Evolutionary conservation across 129 eudicot genomes (phyloP).

Genomic region (Scalesia atractyloides): DNA sequence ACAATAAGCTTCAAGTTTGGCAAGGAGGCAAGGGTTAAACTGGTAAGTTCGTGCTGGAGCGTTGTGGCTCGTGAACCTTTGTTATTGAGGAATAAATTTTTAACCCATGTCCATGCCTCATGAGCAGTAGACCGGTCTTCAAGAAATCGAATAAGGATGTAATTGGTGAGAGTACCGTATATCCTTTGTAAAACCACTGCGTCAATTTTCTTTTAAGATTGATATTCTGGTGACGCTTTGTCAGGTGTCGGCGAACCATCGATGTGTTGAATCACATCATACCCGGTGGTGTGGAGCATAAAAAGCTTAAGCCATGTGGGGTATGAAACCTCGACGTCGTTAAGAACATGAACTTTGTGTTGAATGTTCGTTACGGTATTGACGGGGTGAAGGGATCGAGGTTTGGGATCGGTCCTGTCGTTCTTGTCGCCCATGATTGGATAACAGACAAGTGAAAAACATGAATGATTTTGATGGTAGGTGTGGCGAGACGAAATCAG

Average conservation of each 20-base stretch:
- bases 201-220: neutral
- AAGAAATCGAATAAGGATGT: neutral
- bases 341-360: too few species aligned
- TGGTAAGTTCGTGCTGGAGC: neutral
- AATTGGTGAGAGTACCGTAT: neutral
- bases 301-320: too few species aligned
- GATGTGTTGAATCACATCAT: neutral
- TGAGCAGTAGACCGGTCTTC: neutral
- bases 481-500: too few species aligned
- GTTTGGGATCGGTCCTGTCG: too few species aligned
- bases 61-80: neutral
- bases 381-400: too few species aligned
- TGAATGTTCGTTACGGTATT: too few species aligned
- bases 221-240: neutral
- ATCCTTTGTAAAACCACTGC: neutral
- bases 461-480: too few species aligned
- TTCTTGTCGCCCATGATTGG: too few species aligned
- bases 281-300: too few species aligned
- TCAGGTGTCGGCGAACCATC: neutral
- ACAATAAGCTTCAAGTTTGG: neutral
- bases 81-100: neutral
- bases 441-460: too few species aligned
- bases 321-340: too few species aligned
- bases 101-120: neutral
- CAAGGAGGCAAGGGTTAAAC: neutral